A percentile compares a stretch with the other conserved stretches of the same genome.
phyloP scores from a whole-genome alignment of 345 rosid species.

The Eucalyptus polyanthemos region DNA sequence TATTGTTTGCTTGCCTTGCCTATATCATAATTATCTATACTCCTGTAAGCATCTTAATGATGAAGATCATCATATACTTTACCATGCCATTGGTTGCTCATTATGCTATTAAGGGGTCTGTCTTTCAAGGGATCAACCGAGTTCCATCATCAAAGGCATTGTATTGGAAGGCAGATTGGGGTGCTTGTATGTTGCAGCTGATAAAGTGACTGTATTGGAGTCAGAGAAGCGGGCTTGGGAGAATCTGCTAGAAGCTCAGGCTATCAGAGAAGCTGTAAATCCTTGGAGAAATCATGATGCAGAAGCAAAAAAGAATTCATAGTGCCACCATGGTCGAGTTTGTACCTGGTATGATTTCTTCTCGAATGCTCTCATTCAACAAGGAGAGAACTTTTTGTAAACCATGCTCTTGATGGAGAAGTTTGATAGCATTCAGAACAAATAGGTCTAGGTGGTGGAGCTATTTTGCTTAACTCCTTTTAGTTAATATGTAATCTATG shows the following conservation, averaged over 20 bases:
- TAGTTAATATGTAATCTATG: neutral
- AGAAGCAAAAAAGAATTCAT: neutral
- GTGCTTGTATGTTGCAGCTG: constrained; percentile 13
- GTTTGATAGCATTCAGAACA: neutral
- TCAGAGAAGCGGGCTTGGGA: constrained; percentile 75
- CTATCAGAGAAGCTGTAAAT: constrained; percentile 62
- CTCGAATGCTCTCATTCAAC: too few species aligned
- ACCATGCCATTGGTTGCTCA: neutral
- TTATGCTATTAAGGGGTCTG: neutral
- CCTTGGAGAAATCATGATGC: constrained; percentile 69
- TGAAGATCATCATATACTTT: neutral
- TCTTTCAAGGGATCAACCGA: neutral
- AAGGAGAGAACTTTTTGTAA: too few species aligned
- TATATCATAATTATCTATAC: neutral
- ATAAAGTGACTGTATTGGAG: constrained; percentile 67
- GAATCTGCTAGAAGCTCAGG: constrained; percentile 62
- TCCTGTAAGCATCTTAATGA: neutral
- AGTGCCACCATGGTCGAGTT: too few species aligned
- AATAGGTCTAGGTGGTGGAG: neutral
- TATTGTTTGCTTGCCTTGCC: neutral
- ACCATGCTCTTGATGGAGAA: too few species aligned
- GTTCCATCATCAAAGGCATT: neutral
- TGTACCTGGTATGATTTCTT: too few species aligned
- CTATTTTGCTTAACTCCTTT: neutral
- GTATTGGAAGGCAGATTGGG: neutral